Conservation (phyloP, 2,329 filamentous ascomycete genomes). For the Fonsecaea erecta region DNA sequence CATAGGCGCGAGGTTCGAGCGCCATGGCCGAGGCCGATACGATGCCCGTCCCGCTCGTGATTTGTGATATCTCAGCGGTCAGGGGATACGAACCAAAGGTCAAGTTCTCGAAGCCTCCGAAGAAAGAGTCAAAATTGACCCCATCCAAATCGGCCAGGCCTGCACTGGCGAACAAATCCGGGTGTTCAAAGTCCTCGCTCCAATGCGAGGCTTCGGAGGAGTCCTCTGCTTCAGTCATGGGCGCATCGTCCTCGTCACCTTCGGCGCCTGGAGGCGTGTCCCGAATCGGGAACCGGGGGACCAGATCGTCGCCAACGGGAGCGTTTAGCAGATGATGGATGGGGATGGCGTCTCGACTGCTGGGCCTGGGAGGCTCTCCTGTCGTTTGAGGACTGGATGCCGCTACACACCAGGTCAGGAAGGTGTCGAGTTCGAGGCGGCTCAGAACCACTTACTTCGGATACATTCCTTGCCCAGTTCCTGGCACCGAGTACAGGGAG, state of each 20-base stretch:
- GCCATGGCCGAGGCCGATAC: conserved; percentile 21
- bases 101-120: conserved; percentile 27
- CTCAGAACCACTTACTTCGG: conserved; percentile 28
- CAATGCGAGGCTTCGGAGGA: conserved; percentile 32
- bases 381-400: conserved; percentile 19
- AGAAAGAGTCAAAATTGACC: conserved; percentile 30
- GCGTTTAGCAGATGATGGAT: conserved; percentile 33
- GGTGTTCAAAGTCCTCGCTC: conserved; percentile 31
- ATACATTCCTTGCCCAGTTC: conserved; percentile 35
- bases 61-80: conserved; percentile 19
- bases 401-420: neutral
- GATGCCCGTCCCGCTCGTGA: conserved; percentile 14
- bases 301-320: conserved; percentile 28
- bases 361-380: conserved; percentile 20
- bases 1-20: conserved; percentile 29
- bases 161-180: conserved; percentile 28
- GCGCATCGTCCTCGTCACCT: conserved; percentile 24
- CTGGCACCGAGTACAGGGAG: conserved; percentile 32
- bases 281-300: conserved; percentile 30
- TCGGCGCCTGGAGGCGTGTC: neutral
- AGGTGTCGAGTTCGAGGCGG: conserved; percentile 12
- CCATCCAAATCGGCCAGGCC: conserved; percentile 18
- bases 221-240: conserved; percentile 23
- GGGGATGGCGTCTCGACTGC: conserved; percentile 32
- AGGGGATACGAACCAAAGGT: conserved; percentile 26